phyloP scores from a whole-genome alignment of 2,329 filamentous ascomycete genomes.

The Furcasterigmium furcatum region DNA sequence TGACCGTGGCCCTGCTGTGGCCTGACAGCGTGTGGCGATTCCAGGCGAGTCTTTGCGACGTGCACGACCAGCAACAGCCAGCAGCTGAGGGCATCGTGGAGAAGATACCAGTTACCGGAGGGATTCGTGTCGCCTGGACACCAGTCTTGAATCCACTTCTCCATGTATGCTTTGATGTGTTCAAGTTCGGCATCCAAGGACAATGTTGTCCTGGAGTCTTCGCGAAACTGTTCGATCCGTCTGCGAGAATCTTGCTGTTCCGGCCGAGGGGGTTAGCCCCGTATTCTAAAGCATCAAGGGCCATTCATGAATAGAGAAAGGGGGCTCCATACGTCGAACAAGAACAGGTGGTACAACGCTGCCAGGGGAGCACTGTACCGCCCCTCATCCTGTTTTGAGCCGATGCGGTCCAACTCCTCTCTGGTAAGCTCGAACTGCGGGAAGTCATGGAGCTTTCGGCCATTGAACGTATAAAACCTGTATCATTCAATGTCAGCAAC shows the following conservation, averaged over 20 bases:
- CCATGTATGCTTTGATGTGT: constrained; percentile 1
- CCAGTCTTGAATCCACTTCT: constrained; percentile 5
- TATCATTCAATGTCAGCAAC: too few species aligned
- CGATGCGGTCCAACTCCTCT: constrained; percentile 1
- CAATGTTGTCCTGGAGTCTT: neutral
- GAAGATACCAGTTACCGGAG: constrained; percentile 2
- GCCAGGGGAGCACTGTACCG: neutral
- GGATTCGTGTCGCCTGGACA: neutral
- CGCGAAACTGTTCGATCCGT: neutral
- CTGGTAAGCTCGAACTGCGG: constrained; percentile 2
- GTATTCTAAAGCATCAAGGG: too few species aligned
- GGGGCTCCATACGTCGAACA: constrained; percentile 4
- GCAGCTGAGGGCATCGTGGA: constrained; percentile 4
- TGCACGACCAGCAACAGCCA: constrained; percentile 1
- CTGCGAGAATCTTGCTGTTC: neutral
- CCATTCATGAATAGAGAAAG: too few species aligned
- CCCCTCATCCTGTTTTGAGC: neutral
- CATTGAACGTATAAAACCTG: constrained; percentile 4
- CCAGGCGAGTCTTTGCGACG: constrained; percentile 1
- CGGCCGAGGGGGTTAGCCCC: too few species aligned
- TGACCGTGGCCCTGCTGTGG: neutral
- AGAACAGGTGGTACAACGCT: constrained; percentile 4
- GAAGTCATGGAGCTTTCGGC: neutral
- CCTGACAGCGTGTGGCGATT: neutral
- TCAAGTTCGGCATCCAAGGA: constrained; percentile 4